Conservation (phyloP, 176 grass and related monocot genomes). For the Cenchrus fungigraminus region DNA sequence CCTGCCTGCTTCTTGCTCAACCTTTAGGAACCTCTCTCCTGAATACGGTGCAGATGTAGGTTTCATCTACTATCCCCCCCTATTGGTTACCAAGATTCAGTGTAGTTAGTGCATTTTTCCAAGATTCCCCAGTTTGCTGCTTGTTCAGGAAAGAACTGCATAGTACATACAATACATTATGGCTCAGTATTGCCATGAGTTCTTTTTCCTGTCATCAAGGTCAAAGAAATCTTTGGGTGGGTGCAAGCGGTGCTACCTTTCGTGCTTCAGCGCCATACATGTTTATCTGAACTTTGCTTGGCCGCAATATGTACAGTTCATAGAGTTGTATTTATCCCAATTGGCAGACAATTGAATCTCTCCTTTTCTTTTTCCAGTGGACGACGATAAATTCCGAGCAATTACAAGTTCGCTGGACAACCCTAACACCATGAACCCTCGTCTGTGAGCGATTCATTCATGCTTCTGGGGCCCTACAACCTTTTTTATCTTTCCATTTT, state of each 20-base stretch:
- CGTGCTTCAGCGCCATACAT: background rate
- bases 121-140: background rate
- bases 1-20: background rate
- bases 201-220: no score
- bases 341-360: background rate
- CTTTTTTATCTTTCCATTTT: background rate
- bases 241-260: no score
- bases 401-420: slow-evolving; percentile 45
- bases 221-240: no score
- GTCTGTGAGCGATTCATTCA: slow-evolving; percentile 44
- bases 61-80: background rate
- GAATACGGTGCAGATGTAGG: background rate
- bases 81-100: slow-evolving; percentile 9
- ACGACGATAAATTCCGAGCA: slow-evolving; percentile 41
- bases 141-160: background rate
- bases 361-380: slow-evolving; percentile 42
- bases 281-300: slow-evolving; percentile 5
- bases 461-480: background rate
- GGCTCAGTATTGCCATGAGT: background rate
- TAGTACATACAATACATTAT: background rate
- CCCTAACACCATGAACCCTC: slow-evolving; percentile 27
- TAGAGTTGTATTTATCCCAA: background rate
- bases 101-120: background rate
- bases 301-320: background rate
- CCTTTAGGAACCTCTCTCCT: slow-evolving; percentile 3